Evolutionary conservation across 2,329 filamentous ascomycete genomes (phyloP).

Genomic region (Akanthomyces dipterigenus): DNA sequence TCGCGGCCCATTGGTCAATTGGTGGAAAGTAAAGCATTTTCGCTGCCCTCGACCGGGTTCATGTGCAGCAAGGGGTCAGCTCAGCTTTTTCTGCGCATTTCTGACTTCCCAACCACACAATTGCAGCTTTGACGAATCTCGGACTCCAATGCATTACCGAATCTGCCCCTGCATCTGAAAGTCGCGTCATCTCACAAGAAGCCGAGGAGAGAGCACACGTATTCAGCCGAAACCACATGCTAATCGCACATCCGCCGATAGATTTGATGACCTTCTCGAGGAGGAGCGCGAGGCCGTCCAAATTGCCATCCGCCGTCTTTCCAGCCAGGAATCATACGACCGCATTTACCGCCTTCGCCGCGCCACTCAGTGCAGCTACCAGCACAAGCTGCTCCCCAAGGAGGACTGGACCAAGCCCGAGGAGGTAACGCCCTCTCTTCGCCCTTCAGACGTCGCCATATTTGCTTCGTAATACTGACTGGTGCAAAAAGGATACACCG

Average conservation of each 20-base stretch:
- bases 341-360: slow-evolving; percentile 95
- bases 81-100: not conserved
- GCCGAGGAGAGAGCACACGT: not conserved
- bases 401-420: slow-evolving; percentile 53
- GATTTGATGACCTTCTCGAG: slow-evolving; percentile 88
- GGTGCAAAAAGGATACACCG: slow-evolving; percentile 36
- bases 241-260: slow-evolving; percentile 30
- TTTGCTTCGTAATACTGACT: not conserved
- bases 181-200: not conserved
- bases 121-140: not conserved
- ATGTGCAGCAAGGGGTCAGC: not conserved
- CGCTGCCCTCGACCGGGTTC: not conserved
- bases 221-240: not conserved
- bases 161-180: not conserved
- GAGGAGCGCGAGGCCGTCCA: slow-evolving; percentile 87
- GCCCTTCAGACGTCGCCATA: no score
- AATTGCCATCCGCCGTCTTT: slow-evolving; percentile 82
- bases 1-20: not conserved
- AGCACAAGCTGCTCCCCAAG: slow-evolving; percentile 59
- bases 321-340: slow-evolving; percentile 87
- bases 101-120: not conserved
- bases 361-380: slow-evolving; percentile 70
- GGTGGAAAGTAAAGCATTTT: not conserved
- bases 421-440: slow-evolving; percentile 30
- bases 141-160: not conserved